A percentile compares a stretch with the other conserved stretches of the same genome.
Evolutionary conservation across 148 eudicot species (phyloP).

Genomic region (Rhododendron vialii): DNA sequence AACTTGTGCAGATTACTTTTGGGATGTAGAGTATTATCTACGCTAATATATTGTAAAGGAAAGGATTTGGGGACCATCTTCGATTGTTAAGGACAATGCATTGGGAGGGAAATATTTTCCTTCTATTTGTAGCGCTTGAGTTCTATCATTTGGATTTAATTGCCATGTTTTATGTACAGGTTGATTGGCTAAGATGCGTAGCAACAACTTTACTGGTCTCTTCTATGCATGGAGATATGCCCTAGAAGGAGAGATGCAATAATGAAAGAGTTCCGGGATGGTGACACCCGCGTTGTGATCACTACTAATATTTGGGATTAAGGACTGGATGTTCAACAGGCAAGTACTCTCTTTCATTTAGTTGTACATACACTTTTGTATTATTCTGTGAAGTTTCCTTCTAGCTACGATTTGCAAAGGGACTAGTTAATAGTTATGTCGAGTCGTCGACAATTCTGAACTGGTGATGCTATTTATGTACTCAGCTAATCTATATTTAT

Average conservation of each 20-base stretch:
- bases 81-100: neutral
- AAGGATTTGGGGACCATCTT: neutral
- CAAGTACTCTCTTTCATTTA: constrained; percentile 8
- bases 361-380: neutral
- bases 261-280: constrained; percentile 77
- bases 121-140: neutral
- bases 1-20: neutral
- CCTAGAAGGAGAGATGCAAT: constrained; percentile 95
- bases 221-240: constrained; percentile 98
- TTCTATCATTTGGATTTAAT: neutral
- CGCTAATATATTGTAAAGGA: neutral
- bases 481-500: too few relatives aligned
- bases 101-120: neutral
- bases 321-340: constrained; percentile 98
- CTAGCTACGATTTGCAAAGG: too few relatives aligned
- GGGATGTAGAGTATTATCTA: neutral
- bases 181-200: constrained; percentile 99
- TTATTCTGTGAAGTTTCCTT: neutral
- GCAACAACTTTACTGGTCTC: constrained; percentile 84
- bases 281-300: constrained; percentile 83
- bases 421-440: too few relatives aligned
- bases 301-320: constrained; percentile 96
- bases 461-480: too few relatives aligned
- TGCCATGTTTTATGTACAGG: constrained; percentile 32
- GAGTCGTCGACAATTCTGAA: too few relatives aligned